Evolutionary conservation across 371 early-diverging fungal species (phyloP).

Genomic region (Thermomucor indicae-seudaticae): DNA sequence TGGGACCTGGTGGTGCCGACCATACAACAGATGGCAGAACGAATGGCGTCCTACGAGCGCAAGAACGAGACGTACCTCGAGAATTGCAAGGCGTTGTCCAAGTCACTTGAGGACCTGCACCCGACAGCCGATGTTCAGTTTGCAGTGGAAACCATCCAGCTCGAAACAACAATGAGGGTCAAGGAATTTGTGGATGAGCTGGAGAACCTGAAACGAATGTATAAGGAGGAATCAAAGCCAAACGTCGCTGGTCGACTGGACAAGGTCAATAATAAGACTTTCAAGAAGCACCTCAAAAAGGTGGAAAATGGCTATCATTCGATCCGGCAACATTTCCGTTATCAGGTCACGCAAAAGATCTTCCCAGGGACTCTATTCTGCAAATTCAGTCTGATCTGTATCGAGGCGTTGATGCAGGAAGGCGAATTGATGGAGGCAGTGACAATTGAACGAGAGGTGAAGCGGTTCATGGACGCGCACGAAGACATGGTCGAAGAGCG

Average conservation of each 20-base stretch:
- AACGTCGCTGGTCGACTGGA: constrained; percentile 54
- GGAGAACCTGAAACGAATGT: constrained; percentile 3
- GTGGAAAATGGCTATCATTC: constrained; percentile 29
- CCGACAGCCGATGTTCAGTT: constrained; percentile 9
- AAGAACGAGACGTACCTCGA: constrained; percentile 5
- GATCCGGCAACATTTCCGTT: constrained; percentile 11
- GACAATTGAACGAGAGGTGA: constrained; percentile 34
- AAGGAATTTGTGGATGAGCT: constrained; percentile 46
- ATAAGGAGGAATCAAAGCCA: constrained; percentile 26
- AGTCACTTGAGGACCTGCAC: constrained; percentile 11
- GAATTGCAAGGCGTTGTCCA: constrained; percentile 8
- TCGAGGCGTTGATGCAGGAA: constrained; percentile 64
- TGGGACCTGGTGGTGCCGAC: constrained; percentile 31
- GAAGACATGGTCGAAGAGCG: constrained; percentile 50
- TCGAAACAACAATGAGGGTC: constrained; percentile 6
- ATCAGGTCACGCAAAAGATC: constrained; percentile 14
- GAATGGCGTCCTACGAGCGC: constrained; percentile 15
- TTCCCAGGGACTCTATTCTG: constrained; percentile 18
- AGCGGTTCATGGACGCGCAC: constrained; percentile 34
- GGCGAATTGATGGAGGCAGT: constrained; percentile 61
- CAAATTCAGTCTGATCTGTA: constrained; percentile 28
- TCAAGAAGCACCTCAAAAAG: constrained; percentile 52
- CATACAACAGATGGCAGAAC: constrained; percentile 32
- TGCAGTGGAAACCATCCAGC: constrained; percentile 7
- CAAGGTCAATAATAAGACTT: constrained; percentile 57